Percentiles rank a stretch among this genome's conserved stretches.
Conservation (phyloP, 441 rosid species). For the Gossypium laxum region DNA sequence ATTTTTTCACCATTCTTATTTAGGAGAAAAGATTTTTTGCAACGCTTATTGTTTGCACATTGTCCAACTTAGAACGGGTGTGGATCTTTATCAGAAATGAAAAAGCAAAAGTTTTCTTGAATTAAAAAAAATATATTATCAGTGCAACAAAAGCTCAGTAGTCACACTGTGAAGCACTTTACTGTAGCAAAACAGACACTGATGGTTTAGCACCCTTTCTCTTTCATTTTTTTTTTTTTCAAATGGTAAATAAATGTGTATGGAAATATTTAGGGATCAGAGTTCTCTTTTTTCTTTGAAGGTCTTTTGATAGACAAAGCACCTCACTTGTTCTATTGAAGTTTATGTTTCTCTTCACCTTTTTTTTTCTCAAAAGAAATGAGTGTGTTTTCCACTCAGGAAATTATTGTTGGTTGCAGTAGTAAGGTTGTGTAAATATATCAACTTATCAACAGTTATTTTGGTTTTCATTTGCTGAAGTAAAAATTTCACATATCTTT, state of each 20-base stretch:
- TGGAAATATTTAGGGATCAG: background rate
- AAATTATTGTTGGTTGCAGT: background rate
- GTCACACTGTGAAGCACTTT: too few species aligned
- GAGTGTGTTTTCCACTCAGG: background rate
- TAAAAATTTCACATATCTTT: background rate
- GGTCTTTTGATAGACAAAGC: too few species aligned
- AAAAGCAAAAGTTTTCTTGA: too few species aligned
- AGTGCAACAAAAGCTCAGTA: background rate
- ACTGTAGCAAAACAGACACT: background rate
- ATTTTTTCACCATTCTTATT: too few species aligned
- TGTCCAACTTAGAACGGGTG: too few species aligned
- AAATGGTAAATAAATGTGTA: background rate
- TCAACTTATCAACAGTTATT: background rate
- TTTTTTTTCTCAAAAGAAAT: background rate
- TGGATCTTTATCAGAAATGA: too few species aligned
- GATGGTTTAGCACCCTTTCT: background rate
- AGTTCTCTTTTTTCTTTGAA: too few species aligned
- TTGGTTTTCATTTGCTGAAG: background rate
- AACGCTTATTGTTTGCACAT: too few species aligned
- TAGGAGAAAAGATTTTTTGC: too few species aligned
- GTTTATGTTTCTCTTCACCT: too few species aligned
- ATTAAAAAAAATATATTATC: background rate
- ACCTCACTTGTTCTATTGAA: too few species aligned
- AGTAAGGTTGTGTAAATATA: background rate
- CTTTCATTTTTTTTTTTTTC: background rate